Evolutionary conservation across 768 basidiomycete genomes (phyloP), one percentile per base, ranked within the genome.

Genomic region (Phaeotremella fagi): DNA sequence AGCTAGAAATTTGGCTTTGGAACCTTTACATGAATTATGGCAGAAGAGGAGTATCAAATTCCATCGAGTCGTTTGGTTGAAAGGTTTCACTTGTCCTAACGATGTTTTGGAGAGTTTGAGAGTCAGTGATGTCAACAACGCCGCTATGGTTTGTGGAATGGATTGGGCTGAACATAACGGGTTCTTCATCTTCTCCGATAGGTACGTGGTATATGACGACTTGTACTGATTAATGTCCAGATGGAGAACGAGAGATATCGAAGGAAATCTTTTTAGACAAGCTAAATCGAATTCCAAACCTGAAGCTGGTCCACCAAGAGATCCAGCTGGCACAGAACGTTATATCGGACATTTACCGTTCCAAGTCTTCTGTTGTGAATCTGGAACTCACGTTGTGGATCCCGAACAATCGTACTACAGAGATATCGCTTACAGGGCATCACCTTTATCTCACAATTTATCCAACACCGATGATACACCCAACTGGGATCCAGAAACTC

Each of bases 81-180:
- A 97, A 69, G 95, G 95, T 0, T 99, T 99, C 73, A 97, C 95
- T 0, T 99, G 95, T 70, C 95, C 95, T 1, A 94, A 90, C 67
- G 95, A 99, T 72, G 91, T 99, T 44, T 78, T 99, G 47, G 95
- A 99, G 76, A 94, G 88, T 22, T 83, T 98, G 70, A 85, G 91
- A 59, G 86, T 97, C 56, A 89, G 87, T 71, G 80, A 86, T 61
- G 81, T 82, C 27, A 99, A 98, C 70, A 83, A 91, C 61, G 95
- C 95, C 2, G 89, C 91, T 0, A 90, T 99, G 89, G 90, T 97
- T 1, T 98, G 95, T 70, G 94, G 92, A n/a, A 98, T 98, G 94
- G 95, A 99, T 70, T 99, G 95, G 95, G 94, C 91, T 11, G 92
- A 99, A 75, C 87, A 91, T 66, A 88, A 90, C 59, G 91, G 91